Evolutionary conservation across 2,329 filamentous ascomycete genomes (phyloP).

Genomic region (Bipolaris victoriae): DNA sequence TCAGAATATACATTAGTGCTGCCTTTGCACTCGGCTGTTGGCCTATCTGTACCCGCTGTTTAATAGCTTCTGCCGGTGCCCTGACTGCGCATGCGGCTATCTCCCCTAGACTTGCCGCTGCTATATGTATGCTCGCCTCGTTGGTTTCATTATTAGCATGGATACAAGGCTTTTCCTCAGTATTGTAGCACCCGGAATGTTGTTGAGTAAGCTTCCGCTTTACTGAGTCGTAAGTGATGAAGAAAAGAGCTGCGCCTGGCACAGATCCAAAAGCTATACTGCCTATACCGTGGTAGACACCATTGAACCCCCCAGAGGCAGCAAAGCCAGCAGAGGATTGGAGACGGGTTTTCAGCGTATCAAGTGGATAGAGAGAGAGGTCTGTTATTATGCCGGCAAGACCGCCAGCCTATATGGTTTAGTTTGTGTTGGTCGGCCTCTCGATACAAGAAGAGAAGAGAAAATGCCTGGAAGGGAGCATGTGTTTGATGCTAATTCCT

Average conservation of each 20-base stretch:
- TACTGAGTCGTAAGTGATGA: slow-evolving; percentile 80
- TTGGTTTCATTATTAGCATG: slow-evolving; percentile 18
- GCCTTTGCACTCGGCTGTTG: slow-evolving; percentile 73
- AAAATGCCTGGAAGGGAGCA: too few relatives aligned
- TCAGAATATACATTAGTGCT: slow-evolving; percentile 72
- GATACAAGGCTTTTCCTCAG: too few relatives aligned
- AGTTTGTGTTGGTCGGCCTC: too few relatives aligned
- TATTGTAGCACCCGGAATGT: too few relatives aligned
- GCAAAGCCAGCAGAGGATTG: slow-evolving; percentile 82
- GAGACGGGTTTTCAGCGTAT: slow-evolving; percentile 97
- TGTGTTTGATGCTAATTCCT: too few relatives aligned
- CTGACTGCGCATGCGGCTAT: slow-evolving; percentile 89
- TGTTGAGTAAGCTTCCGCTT: too few relatives aligned
- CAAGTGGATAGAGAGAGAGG: slow-evolving; percentile 94
- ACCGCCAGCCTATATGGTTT: slow-evolving; percentile 70
- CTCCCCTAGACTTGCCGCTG: slow-evolving; percentile 84
- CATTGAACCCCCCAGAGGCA: slow-evolving; percentile 82
- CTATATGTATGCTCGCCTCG: slow-evolving; percentile 69
- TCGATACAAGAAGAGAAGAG: too few relatives aligned
- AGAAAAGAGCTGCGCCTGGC: slow-evolving; percentile 94
- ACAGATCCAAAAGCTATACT: slow-evolving; percentile 88
- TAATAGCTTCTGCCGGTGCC: slow-evolving; percentile 95
- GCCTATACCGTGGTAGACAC: slow-evolving; percentile 92
- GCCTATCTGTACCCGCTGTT: slow-evolving; percentile 91
- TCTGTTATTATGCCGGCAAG: slow-evolving; percentile 95